A percentile compares a stretch with the other conserved stretches of the same genome.
These are phyloP conservation scores for Dacryopinax spathularia DNA, from an alignment of 768 basidiomycete species.

Conservation along the genomic window DNA sequence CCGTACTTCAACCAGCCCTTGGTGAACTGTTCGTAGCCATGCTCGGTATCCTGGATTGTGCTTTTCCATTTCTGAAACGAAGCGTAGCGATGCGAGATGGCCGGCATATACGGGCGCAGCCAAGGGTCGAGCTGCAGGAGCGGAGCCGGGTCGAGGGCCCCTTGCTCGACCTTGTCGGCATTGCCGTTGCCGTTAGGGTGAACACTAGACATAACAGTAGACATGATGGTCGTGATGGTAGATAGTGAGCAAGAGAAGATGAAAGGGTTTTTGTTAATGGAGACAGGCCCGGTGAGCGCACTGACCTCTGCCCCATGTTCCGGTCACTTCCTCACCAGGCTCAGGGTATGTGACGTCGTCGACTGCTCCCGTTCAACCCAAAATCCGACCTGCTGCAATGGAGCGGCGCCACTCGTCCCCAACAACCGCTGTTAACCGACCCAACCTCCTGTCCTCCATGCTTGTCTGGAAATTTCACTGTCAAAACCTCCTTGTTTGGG, in stretches of 20 bases:
- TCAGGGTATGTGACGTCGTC: slow-evolving; percentile 2
- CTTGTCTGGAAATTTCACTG: background rate
- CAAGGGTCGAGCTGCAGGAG: slow-evolving; percentile 55
- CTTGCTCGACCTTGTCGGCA: background rate
- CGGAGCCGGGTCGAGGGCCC: slow-evolving; percentile 35
- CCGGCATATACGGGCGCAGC: slow-evolving; percentile 56
- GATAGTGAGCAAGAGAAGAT: background rate
- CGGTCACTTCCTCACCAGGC: background rate
- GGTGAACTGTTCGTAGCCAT: slow-evolving; percentile 67
- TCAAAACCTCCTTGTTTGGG: background rate
- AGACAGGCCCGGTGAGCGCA: background rate
- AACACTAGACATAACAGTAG: too few species aligned
- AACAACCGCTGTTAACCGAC: background rate
- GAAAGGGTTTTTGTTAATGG: background rate
- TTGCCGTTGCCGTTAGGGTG: background rate
- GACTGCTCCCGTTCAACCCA: background rate
- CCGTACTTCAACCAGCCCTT: slow-evolving; percentile 62
- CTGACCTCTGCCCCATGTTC: background rate
- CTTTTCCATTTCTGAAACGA: slow-evolving; percentile 62
- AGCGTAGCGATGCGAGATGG: slow-evolving; percentile 55
- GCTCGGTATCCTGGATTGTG: slow-evolving; percentile 60
- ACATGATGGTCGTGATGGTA: background rate
- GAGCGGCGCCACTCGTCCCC: background rate
- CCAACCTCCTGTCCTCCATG: background rate
- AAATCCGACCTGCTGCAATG: background rate